Evolutionary conservation across 805 yeast species (phyloP).

Genomic region (Tetrapisispora nanseiensis): DNA sequence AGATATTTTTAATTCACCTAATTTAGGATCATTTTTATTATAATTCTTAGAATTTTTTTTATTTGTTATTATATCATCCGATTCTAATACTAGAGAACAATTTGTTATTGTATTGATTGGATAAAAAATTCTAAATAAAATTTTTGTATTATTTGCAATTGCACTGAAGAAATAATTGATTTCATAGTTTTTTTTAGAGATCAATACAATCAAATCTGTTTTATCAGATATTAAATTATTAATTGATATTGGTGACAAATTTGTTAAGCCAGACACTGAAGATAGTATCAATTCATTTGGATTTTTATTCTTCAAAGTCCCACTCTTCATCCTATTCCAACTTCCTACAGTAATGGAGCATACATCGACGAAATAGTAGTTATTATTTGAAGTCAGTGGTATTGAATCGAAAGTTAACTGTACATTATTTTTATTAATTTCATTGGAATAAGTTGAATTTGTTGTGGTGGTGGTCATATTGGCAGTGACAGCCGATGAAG

Average conservation of each 20-base stretch:
- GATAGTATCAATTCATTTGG: slow-evolving; percentile 12
- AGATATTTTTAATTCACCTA: slow-evolving; percentile 40
- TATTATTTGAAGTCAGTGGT: slow-evolving; percentile 51
- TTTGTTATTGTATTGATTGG: slow-evolving; percentile 52
- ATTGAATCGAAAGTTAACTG: slow-evolving; percentile 29
- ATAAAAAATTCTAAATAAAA: slow-evolving; percentile 62
- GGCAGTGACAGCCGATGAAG: no score
- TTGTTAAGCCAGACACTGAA: slow-evolving; percentile 39
- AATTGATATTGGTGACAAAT: slow-evolving; percentile 58
- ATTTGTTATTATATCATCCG: slow-evolving; percentile 18
- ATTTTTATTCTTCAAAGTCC: slow-evolving; percentile 35
- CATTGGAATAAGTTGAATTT: background rate
- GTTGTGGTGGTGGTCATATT: background rate
- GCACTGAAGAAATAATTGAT: slow-evolving; percentile 74
- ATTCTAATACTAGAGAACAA: slow-evolving; percentile 46
- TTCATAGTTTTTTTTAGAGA: slow-evolving; percentile 61
- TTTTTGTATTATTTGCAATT: slow-evolving; percentile 54
- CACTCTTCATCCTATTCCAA: slow-evolving; percentile 72
- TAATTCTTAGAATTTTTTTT: background rate
- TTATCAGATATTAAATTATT: slow-evolving; percentile 51
- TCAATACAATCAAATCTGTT: slow-evolving; percentile 61
- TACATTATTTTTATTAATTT: background rate
- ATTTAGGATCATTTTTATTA: slow-evolving; percentile 18
- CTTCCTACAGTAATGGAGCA: slow-evolving; percentile 62
- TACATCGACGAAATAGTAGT: slow-evolving; percentile 60